These are phyloP conservation scores for Cytospora leucostoma DNA, from an alignment of 2,329 filamentous ascomycete genomes.

Conservation along the genomic window DNA sequence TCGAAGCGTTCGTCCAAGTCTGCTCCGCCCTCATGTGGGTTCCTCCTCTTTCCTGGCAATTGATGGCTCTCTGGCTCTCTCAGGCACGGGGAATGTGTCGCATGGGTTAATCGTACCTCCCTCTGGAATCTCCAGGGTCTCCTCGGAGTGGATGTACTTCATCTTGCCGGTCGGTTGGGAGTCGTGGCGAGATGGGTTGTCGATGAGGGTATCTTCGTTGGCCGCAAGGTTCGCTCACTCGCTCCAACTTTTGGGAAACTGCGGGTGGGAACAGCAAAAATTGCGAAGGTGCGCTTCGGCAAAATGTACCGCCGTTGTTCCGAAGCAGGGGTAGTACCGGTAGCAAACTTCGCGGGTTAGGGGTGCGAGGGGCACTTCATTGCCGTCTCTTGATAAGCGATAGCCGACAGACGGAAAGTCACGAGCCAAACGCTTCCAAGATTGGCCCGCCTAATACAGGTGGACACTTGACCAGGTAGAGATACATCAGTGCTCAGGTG, in stretches of 20 bases:
- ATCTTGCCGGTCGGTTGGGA: slow-evolving; percentile 70
- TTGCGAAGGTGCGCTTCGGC: slow-evolving; percentile 15
- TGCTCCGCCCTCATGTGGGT: background rate
- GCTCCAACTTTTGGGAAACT: slow-evolving; percentile 20
- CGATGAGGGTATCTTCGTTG: slow-evolving; percentile 26
- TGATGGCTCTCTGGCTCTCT: slow-evolving; percentile 15
- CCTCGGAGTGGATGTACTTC: slow-evolving; percentile 99
- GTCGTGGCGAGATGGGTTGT: slow-evolving; percentile 43
- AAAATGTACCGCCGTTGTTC: background rate
- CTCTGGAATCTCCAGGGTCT: slow-evolving; percentile 93
- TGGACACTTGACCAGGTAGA: too few relatives aligned
- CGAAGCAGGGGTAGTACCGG: slow-evolving; percentile 3
- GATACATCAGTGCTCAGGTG: too few relatives aligned
- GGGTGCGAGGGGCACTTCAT: background rate
- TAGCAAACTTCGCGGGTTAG: background rate
- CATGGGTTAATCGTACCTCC: slow-evolving; percentile 69
- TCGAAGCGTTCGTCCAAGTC: background rate
- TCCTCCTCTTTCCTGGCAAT: slow-evolving; percentile 24
- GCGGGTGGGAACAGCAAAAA: slow-evolving; percentile 14
- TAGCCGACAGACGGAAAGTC: background rate
- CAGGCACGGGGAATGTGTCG: slow-evolving; percentile 20
- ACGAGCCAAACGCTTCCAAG: too few relatives aligned
- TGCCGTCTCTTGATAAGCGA: background rate
- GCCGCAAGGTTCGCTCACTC: slow-evolving; percentile 19
- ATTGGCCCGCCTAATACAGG: too few relatives aligned